These are phyloP conservation scores for Chytriomyces sp. DNA, from an alignment of 192 early-diverging fungal species.

Conservation along the genomic window DNA sequence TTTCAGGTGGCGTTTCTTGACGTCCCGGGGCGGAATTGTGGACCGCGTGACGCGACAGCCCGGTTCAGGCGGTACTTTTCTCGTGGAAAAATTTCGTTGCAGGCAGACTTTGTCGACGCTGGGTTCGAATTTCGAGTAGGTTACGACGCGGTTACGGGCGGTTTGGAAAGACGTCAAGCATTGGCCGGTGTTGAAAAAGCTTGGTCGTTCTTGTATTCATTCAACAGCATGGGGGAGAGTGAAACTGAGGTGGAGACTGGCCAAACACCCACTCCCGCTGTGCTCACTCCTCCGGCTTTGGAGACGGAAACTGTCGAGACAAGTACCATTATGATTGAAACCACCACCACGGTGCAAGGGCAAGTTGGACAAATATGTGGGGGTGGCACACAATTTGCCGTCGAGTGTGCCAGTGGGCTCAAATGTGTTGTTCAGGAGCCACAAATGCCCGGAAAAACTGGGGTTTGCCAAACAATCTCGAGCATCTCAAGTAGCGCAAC, in stretches of 20 bases:
- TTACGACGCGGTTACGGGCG: not conserved
- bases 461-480: not conserved
- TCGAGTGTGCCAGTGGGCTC: not conserved
- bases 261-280: not conserved
- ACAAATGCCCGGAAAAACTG: not conserved
- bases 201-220: not conserved
- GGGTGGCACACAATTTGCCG: not conserved
- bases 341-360: not conserved
- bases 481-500: too few relatives aligned
- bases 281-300: not conserved
- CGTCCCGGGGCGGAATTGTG: not conserved
- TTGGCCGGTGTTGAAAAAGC: not conserved
- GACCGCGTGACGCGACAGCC: not conserved
- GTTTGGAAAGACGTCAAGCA: not conserved
- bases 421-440: not conserved
- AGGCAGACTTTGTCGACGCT: not conserved
- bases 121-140: not conserved
- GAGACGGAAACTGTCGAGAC: too few relatives aligned
- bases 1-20: not conserved
- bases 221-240: not conserved
- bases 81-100: not conserved
- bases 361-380: not conserved
- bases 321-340: not conserved
- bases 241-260: not conserved
- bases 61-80: not conserved